Base-by-base conservation (phyloP, 2,329 filamentous ascomycete genomes). In the Fusarium staphyleae region DNA sequence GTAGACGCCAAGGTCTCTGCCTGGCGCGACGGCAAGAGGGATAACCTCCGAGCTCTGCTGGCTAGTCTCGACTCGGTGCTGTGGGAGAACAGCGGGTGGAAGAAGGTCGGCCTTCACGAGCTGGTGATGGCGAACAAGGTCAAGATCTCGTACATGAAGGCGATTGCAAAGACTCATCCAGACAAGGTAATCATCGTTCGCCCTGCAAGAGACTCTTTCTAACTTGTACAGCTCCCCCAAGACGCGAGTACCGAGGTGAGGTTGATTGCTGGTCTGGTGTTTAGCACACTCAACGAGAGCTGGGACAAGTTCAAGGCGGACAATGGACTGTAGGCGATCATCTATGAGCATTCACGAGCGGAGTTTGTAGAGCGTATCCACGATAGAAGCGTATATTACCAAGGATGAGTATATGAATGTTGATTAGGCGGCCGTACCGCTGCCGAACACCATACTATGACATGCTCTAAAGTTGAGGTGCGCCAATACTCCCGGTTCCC, bases 121-220 rank as follows among this genome's bases (percentile, higher is more conserved):
- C 75, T 99, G 65, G 89, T 99, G 45, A 84, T 96, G 82, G 87
- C 92, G 28, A 92, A 90, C 65, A 96, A 93, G 80, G 95, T 98
- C 72, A 99, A 99, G 84, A 88, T 99, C 61, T 81, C 90, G 55
- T 99, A 99, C 72, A 98, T 99, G 95, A 97, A 96, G 83, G 95
- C 93, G 5, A 98, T 99, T 81, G 91, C 88, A 10, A 98, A 97
- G 81, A 95, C 95, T 65, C 95, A 99, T 81, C 95, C 95, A 55
- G 95, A 99, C 74, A 99, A 99, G 88, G 95, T 97, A 81, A 75
- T 85, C 30, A 35, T 9, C 4, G 8, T 12, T 2, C 9, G 18
- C 5, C 4, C 26, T 1, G 8, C 3, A 9, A 6, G 29, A n/a
- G 9, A 3, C 11, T 16, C 1, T 13, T 52, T 48, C 53, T 64